A percentile compares a stretch with the other conserved stretches of the same genome.
phyloP scores from a whole-genome alignment of 371 early-diverging fungal species.

The Mortierella sp. region DNA sequence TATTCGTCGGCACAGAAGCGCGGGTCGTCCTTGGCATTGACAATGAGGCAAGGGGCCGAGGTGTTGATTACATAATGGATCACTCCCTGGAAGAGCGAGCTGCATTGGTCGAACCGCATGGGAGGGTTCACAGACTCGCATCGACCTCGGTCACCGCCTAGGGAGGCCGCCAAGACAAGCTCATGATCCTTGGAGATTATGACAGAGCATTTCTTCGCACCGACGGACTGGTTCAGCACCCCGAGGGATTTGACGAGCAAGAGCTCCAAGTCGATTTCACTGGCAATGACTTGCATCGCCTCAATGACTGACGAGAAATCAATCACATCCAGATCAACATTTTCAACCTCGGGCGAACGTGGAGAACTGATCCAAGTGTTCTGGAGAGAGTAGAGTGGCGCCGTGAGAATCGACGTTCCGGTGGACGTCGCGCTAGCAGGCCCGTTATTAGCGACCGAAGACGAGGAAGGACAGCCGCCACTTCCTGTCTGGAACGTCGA shows the following conservation, averaged over 20 bases:
- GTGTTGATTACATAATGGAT: slow-evolving; percentile 57
- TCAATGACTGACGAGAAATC: slow-evolving; percentile 58
- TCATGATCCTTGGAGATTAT: slow-evolving; percentile 51
- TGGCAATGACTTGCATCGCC: slow-evolving; percentile 57
- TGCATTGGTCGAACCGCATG: slow-evolving; percentile 33
- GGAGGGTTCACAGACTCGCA: slow-evolving; percentile 53
- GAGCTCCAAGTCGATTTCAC: slow-evolving; percentile 50
- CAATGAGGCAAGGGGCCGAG: slow-evolving; percentile 36
- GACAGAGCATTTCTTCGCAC: slow-evolving; percentile 42
- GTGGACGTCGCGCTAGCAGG: slow-evolving; percentile 20
- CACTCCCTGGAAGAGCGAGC: slow-evolving; percentile 40
- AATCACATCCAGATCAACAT: slow-evolving; percentile 48
- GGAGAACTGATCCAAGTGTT: slow-evolving; percentile 37
- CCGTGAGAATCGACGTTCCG: slow-evolving; percentile 9
- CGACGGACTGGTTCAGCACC: slow-evolving; percentile 51
- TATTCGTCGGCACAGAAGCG: slow-evolving; percentile 56
- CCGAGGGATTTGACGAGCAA: slow-evolving; percentile 53
- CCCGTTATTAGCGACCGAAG: neutral
- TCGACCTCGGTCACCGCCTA: slow-evolving; percentile 28
- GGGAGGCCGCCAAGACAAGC: slow-evolving; percentile 45
- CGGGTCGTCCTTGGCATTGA: slow-evolving; percentile 54
- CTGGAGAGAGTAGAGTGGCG: slow-evolving; percentile 26
- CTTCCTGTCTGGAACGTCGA: slow-evolving; percentile 16
- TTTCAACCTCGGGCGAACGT: slow-evolving; percentile 44
- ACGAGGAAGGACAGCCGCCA: neutral